Percentiles rank a stretch among this genome's conserved stretches.
phyloP scores from a whole-genome alignment of 768 basidiomycete genomes.

The Leccinum fibrillosum region DNA sequence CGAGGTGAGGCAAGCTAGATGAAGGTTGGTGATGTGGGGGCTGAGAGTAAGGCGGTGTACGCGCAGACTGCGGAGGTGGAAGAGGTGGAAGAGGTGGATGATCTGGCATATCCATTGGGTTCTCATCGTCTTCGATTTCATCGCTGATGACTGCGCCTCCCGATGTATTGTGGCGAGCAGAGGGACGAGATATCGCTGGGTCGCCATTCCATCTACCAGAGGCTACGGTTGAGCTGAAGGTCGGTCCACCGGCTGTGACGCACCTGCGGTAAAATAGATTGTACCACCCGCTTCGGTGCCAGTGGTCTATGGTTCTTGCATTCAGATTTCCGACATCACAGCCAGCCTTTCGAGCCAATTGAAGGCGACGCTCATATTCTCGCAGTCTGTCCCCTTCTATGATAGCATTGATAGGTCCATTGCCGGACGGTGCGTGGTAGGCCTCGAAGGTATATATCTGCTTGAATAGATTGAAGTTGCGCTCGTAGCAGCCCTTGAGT shows the following conservation, averaged over 20 bases:
- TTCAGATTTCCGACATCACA: slow-evolving; percentile 73
- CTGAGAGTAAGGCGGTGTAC: slow-evolving; percentile 23
- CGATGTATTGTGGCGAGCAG: slow-evolving; percentile 34
- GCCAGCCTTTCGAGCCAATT: slow-evolving; percentile 58
- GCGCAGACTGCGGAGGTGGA: slow-evolving; percentile 23
- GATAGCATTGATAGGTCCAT: slow-evolving; percentile 38
- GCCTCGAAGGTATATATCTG: slow-evolving; percentile 74
- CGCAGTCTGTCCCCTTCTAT: slow-evolving; percentile 63
- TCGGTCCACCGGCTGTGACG: slow-evolving; percentile 4
- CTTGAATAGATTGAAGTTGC: slow-evolving; percentile 82
- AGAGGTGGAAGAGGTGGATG: slow-evolving; percentile 21
- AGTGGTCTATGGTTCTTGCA: slow-evolving; percentile 73
- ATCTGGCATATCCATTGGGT: slow-evolving; percentile 41
- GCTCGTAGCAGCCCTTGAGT: slow-evolving; percentile 81
- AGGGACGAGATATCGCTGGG: slow-evolving; percentile 53
- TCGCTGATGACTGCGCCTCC: slow-evolving; percentile 38
- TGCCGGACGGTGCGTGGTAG: slow-evolving; percentile 35
- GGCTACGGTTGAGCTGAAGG: slow-evolving; percentile 3
- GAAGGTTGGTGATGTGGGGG: slow-evolving; percentile 11
- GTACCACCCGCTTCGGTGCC: slow-evolving; percentile 79
- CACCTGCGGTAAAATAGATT: slow-evolving; percentile 67
- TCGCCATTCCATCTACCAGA: slow-evolving; percentile 60
- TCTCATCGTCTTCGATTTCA: slow-evolving; percentile 51
- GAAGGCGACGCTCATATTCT: slow-evolving; percentile 71
- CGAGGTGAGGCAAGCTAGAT: slow-evolving; percentile 13